phyloP scores from a whole-genome alignment of 768 basidiomycete genomes.

The Cubamyces sp. region DNA sequence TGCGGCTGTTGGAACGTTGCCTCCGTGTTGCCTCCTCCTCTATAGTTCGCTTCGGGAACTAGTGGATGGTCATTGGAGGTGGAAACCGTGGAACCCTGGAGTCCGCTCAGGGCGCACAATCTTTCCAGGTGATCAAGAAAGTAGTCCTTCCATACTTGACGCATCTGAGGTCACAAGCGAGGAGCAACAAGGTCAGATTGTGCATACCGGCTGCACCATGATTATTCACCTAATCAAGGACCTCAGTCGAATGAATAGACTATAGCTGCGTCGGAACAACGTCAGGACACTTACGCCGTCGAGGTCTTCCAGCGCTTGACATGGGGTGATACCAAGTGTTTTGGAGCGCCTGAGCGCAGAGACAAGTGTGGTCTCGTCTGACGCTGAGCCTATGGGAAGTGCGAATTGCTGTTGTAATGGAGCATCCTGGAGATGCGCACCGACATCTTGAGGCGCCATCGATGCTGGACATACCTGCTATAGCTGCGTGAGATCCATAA shows the following conservation, averaged over 20 bases:
- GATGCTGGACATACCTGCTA: too few relatives aligned
- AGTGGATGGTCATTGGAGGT: too few relatives aligned
- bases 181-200: neutral
- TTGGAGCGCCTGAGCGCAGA: neutral
- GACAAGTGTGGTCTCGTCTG: neutral
- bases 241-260: neutral
- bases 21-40: too few relatives aligned
- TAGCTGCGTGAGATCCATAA: too few relatives aligned
- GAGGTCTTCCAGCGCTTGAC: conserved; percentile 1
- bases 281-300: neutral
- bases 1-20: too few relatives aligned
- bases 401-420: too few relatives aligned
- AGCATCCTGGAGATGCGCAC: too few relatives aligned
- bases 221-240: neutral
- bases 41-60: too few relatives aligned
- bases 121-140: conserved; percentile 6
- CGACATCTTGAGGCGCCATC: too few relatives aligned
- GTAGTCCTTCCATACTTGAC: conserved; percentile 9
- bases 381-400: neutral
- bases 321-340: neutral
- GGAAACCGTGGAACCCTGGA: too few relatives aligned
- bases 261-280: neutral
- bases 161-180: too few relatives aligned
- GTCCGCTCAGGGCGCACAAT: neutral
- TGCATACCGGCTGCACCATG: neutral